Conservation (phyloP, 441 rosid genomes). For the Aleurites moluccanus region DNA sequence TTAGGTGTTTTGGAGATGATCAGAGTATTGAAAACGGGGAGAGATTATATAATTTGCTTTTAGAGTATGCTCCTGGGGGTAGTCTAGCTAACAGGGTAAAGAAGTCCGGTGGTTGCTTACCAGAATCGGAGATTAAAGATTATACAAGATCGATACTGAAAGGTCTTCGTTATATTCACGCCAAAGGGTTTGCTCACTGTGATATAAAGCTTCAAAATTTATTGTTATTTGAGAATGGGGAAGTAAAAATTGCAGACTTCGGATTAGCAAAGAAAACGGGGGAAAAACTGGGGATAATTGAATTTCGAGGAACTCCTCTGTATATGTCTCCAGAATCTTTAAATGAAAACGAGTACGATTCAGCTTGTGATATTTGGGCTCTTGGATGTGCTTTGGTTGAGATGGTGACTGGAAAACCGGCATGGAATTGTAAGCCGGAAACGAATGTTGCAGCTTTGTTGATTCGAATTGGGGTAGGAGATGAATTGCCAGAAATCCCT, state of each 20-base stretch:
- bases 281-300: slow-evolving; percentile 21
- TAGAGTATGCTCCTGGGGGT: slow-evolving; percentile 79
- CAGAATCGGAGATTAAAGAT: slow-evolving; percentile 45
- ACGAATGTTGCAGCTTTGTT: slow-evolving; percentile 45
- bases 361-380: slow-evolving; percentile 83
- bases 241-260: slow-evolving; percentile 75
- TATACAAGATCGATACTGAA: slow-evolving; percentile 53
- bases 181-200: slow-evolving; percentile 71
- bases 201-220: slow-evolving; percentile 78
- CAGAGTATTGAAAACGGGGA: slow-evolving; percentile 46
- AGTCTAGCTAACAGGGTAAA: slow-evolving; percentile 54
- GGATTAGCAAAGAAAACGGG: slow-evolving; percentile 62
- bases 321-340: slow-evolving; percentile 87
- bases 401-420: slow-evolving; percentile 73
- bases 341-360: slow-evolving; percentile 53
- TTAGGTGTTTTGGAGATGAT: slow-evolving; percentile 48
- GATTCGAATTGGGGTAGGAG: slow-evolving; percentile 60
- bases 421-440: slow-evolving; percentile 50
- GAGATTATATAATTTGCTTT: slow-evolving; percentile 47
- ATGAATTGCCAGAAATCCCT: slow-evolving; percentile 60
- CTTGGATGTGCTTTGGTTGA: slow-evolving; percentile 75
- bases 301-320: slow-evolving; percentile 80
- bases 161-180: slow-evolving; percentile 63
- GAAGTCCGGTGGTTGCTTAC: slow-evolving; percentile 43
- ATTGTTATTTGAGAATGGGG: slow-evolving; percentile 50